Percentiles rank a stretch among this genome's conserved stretches.
phyloP scores from a whole-genome alignment of 306 rosid genomes.

The Lathyrus tuberosus region DNA sequence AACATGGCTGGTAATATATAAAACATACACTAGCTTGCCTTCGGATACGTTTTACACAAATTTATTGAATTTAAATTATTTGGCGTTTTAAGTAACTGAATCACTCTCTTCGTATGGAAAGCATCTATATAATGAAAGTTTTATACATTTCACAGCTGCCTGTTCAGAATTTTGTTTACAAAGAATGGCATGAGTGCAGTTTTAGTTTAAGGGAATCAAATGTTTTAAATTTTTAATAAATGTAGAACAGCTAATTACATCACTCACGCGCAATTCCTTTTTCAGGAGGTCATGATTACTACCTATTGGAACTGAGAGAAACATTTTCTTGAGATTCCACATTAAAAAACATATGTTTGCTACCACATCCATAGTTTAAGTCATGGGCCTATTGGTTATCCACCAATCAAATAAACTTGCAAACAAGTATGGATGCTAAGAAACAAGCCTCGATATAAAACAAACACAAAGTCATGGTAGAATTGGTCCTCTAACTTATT shows the following conservation, averaged over 20 bases:
- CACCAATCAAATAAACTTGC: slow-evolving; percentile 15
- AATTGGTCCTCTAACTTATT: neutral
- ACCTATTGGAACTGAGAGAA: slow-evolving; percentile 3
- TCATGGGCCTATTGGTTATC: slow-evolving; percentile 3
- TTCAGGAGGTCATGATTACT: slow-evolving; percentile 8
- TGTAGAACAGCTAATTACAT: slow-evolving; percentile 19
- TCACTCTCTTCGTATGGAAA: neutral
- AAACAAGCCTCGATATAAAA: slow-evolving; percentile 4
- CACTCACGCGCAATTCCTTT: slow-evolving; percentile 2
- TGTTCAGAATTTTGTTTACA: too few relatives aligned
- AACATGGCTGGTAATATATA: slow-evolving; percentile 15
- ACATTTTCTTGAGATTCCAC: slow-evolving; percentile 11
- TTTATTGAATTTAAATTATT: neutral
- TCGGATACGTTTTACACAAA: neutral
- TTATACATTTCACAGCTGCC: too few relatives aligned
- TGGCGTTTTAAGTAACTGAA: slow-evolving; percentile 10
- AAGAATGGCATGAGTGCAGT: too few relatives aligned
- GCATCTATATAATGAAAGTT: too few relatives aligned
- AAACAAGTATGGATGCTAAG: neutral
- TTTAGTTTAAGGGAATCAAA: slow-evolving; percentile 13
- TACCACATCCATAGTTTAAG: slow-evolving; percentile 2
- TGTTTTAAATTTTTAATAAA: neutral
- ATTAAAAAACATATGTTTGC: slow-evolving; percentile 7
- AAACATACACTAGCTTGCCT: slow-evolving; percentile 8
- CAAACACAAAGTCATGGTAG: slow-evolving; percentile 1